Percentiles rank a stretch among this genome's conserved stretches.
These are phyloP conservation scores for Hypoxylon intermedium DNA, from an alignment of 495 filamentous ascomycete species.

Conservation along the genomic window DNA sequence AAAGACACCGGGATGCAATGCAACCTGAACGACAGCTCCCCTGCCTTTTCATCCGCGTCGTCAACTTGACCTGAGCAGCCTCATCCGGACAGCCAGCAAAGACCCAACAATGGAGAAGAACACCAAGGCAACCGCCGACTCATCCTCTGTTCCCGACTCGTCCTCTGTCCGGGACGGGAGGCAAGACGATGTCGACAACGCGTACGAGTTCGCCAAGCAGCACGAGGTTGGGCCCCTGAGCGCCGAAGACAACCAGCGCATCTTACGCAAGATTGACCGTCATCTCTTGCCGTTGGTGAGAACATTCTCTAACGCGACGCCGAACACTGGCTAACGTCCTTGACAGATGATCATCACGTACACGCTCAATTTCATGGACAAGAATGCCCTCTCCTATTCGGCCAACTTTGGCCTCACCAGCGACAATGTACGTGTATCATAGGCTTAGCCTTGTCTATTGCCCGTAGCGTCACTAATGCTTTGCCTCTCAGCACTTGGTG, in stretches of 20 bases:
- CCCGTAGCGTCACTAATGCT: slow-evolving; percentile 54
- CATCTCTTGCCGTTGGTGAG: slow-evolving; percentile 61
- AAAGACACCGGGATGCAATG: background rate
- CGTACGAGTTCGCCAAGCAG: slow-evolving; percentile 51
- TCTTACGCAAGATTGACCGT: slow-evolving; percentile 62
- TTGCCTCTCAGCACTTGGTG: slow-evolving; percentile 48
- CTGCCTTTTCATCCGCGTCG: background rate
- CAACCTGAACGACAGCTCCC: slow-evolving; percentile 6
- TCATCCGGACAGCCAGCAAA: background rate
- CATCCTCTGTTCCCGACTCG: slow-evolving; percentile 6
- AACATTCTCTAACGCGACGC: too few species aligned
- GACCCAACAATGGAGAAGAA: slow-evolving; percentile 22
- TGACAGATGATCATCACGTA: slow-evolving; percentile 28
- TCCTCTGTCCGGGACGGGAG: slow-evolving; percentile 12
- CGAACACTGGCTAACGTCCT: slow-evolving; percentile 26
- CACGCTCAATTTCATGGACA: slow-evolving; percentile 64
- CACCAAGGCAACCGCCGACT: slow-evolving; percentile 3
- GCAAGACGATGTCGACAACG: slow-evolving; percentile 48
- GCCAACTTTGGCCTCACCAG: slow-evolving; percentile 27
- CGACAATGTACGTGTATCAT: slow-evolving; percentile 18
- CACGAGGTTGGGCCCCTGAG: slow-evolving; percentile 45
- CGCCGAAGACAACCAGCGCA: slow-evolving; percentile 52
- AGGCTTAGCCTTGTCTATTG: background rate
- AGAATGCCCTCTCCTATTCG: slow-evolving; percentile 63
- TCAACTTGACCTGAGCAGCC: too few species aligned